Base-by-base conservation (phyloP, 1,139 yeast genomes). In the Candida anutae region DNA sequence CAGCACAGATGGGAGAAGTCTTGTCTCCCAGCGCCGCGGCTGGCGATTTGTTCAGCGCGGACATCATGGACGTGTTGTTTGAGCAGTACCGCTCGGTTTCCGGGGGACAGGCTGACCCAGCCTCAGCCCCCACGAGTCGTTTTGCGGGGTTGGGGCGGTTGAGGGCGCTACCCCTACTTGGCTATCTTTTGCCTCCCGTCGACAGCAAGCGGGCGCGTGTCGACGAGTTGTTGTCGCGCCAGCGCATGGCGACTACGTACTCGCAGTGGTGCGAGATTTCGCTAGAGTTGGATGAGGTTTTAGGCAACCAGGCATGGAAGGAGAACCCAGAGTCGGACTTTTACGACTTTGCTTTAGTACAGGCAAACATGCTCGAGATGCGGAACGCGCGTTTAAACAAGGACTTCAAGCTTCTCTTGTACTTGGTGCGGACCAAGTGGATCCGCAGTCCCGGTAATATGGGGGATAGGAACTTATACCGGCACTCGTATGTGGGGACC, bases 401-500 rank as follows among this genome's bases (percentile, higher is more conserved):
- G 18, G 83, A 90, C 46, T 72, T 69, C 42, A 64, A 71, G 31
- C 61, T 69, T 25, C 55, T 90, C 21, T 54, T 88, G 15, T 84
- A 83, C 45, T 58, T 84, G 15, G 74, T 90, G 6, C 57, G 97
- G 31, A 88, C 96, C 0, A 75, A 82, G 18, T 80, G 95, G 83
- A 72, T 75, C 8, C 62, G 98, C 37, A 84, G 87, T 46, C 55
- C 85, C 34, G 97, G 95, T 1, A 82, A 85, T 41, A 84, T 87
- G 67, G 94, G 95, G 1, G 83, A 87, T 50, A 71, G 78, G 14
- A 71, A 77, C 42, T 61, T 90, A 13, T 90, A 84, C 50, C 60
- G 80, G 24, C 83, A 81, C 43, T 74, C 90, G 2, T 78, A 76
- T 45, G 80, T 82, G 8, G 98, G 98, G 2, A 90, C 98, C 0